phyloP scores from a whole-genome alignment of 2,329 filamentous ascomycete genomes.

The Colletotrichum graminicola region DNA sequence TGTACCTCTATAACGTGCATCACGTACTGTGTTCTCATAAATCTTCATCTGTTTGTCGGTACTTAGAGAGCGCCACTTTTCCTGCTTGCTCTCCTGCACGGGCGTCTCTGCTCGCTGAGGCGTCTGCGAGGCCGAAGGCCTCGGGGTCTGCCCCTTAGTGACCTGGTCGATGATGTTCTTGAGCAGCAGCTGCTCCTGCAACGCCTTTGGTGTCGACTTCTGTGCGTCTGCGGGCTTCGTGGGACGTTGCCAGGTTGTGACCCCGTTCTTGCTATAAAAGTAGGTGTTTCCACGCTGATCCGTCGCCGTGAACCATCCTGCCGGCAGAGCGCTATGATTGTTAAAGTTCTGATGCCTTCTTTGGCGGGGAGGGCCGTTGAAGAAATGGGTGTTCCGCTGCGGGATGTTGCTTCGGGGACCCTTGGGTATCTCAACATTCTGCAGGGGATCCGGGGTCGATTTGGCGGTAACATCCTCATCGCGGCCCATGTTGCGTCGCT shows the following conservation, averaged over 20 bases:
- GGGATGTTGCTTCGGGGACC: constrained; percentile 71
- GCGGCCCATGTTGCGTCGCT: constrained; percentile 67
- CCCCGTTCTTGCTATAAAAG: constrained; percentile 84
- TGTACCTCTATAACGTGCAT: not conserved
- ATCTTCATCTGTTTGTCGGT: constrained; percentile 94
- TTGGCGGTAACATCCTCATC: constrained; percentile 54
- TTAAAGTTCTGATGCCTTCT: constrained; percentile 68
- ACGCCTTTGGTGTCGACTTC: constrained; percentile 73
- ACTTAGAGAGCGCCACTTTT: constrained; percentile 78
- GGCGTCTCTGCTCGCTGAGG: constrained; percentile 71
- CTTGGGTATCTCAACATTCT: constrained; percentile 66
- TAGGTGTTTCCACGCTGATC: constrained; percentile 80
- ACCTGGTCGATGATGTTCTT: constrained; percentile 90
- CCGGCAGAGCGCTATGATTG: constrained; percentile 70
- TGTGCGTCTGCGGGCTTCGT: constrained; percentile 74
- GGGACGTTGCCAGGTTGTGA: constrained; percentile 86
- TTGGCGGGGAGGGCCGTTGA: constrained; percentile 52
- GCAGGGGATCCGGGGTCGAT: constrained; percentile 57
- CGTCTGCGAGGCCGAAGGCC: constrained; percentile 69
- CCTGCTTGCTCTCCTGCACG: constrained; percentile 70
- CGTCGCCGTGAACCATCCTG: constrained; percentile 87
- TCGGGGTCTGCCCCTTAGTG: constrained; percentile 74
- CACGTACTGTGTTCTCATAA: constrained; percentile 90
- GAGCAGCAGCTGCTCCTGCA: constrained; percentile 77
- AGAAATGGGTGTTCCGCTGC: constrained; percentile 65